phyloP scores from a whole-genome alignment of 306 rosid genomes.

The Acacia confusa region DNA sequence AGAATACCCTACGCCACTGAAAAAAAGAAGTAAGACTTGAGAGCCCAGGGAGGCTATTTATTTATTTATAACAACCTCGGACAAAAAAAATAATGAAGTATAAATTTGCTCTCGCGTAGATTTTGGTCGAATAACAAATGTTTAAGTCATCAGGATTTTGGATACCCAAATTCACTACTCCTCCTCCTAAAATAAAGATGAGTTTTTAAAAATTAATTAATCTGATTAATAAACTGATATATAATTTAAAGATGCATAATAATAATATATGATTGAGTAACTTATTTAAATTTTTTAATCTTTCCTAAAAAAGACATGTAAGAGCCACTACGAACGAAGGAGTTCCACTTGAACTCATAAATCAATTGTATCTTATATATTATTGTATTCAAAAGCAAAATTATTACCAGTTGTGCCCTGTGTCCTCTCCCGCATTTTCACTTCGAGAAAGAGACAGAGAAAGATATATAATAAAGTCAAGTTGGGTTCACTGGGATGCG shows the following conservation, averaged over 20 bases:
- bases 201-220: too few relatives aligned
- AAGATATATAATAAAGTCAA: neutral
- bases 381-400: too few relatives aligned
- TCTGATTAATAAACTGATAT: too few relatives aligned
- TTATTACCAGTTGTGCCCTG: neutral
- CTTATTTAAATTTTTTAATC: too few relatives aligned
- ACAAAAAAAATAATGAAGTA: neutral
- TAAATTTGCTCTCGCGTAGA: neutral
- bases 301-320: too few relatives aligned
- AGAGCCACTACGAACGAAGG: too few relatives aligned
- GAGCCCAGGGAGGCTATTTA: neutral
- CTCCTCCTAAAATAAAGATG: too few relatives aligned
- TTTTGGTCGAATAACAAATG: too few relatives aligned
- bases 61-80: neutral
- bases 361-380: too few relatives aligned
- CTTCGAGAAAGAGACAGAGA: constrained; percentile 27
- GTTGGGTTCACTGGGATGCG: constrained; percentile 22
- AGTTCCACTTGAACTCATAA: too few relatives aligned
- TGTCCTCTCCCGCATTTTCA: neutral
- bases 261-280: too few relatives aligned
- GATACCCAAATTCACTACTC: neutral
- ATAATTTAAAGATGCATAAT: too few relatives aligned
- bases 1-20: neutral
- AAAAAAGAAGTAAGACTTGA: neutral
- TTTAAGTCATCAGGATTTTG: neutral